Evolutionary conservation across 495 filamentous ascomycete species (phyloP), one percentile per base, ranked within the genome.

Genomic region (Bacidia rubella): DNA sequence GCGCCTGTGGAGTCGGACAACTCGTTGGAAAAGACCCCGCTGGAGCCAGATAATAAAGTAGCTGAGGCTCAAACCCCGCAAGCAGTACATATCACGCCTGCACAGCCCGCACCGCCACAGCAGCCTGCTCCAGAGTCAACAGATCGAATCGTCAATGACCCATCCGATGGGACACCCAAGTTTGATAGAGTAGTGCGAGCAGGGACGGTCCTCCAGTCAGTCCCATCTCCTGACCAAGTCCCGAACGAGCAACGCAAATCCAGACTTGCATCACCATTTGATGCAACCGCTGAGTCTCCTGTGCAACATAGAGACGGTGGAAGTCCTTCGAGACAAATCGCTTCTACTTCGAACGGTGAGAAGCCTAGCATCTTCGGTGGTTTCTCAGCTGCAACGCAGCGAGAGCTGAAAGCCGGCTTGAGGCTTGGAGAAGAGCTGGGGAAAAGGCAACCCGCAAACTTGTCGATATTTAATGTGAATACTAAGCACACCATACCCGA

Each of bases 361-460:
- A 5, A 5, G 15, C 15, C 29, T 35, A 35, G 29, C 15, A 35
- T 74, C 9, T 76, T 78, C 55, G 60, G 63, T 42, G 70, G 68
- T 12, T 70, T 78, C 38, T 63, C 70, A 21, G 59, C 66, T 20
- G 65, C 68, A 3, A 70, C 70, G 2, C 62, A 66, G 52, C 60
- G 65, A 57, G 66, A 74, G 56, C 56, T 77, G 39, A 66, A 65
- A 50, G 69, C 67, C 26, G 70, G 68, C 27, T 60, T 77, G 47
- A 63, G 66, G 5, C 65, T 78, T 51, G 76, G 74, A 11, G 72
- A 78, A 47, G 65, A 71, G 48, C 61, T 77, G 46, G 73, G 72
- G 2, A 68, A 65, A 54, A 64, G 63, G 24, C 50, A 61, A 10
- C 57, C 12, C 2, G 9, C 17, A 29, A 44, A 32, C 24, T 21